Base-by-base conservation (phyloP, 768 basidiomycete genomes). In the Mycena filopes region DNA sequence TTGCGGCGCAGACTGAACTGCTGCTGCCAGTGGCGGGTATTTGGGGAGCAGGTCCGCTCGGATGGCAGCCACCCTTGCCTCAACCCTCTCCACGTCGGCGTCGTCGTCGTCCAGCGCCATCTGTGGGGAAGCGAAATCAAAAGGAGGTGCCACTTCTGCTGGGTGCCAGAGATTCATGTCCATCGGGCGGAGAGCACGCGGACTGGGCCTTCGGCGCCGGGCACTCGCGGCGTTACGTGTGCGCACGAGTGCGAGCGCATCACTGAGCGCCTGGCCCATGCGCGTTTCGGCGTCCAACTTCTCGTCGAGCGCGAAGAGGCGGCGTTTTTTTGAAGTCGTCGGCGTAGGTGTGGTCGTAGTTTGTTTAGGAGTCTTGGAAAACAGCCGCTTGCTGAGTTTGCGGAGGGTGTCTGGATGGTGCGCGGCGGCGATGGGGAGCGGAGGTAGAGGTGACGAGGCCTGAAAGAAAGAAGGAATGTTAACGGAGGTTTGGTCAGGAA, bases 371-470 rank as follows among this genome's bases (percentile, higher is more conserved):
- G n/a, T n/a, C n/a, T n/a, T n/a, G n/a, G n/a, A n/a, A 40, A 80
- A 77, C 6, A 81, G 29, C 3, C 77, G 68, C 50, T 72, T 74
- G 2, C 76, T 72, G 15, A 83, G 65, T 61, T 74, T 75, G 36
- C 76, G 75, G 15, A 84, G 56, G 45, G 78, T 66, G 1, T 72
- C 60, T 0, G 82, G 84, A 60, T 85, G 83, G 59, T 81, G 82
- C 0, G 84, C 84, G 16, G 84, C 84, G 28, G 83, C 81, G 26
- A 83, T 73, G 2, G 83, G 84, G 13, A 83, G 76, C 33, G 77
- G 75, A 13, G 66, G 68, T 4, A 67, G 62, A 8, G 59, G 65
- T 8, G 7, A 13, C 57, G 26, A 3, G 8, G 7, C 54, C 54
- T 61, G 29, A 43, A 51, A 36, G 3, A 36, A 36, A 36, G 36